A percentile compares a stretch with the other conserved stretches of the same genome.
Conservation (phyloP, 176 grass and related monocot species). For the Aegilops tauschii region DNA sequence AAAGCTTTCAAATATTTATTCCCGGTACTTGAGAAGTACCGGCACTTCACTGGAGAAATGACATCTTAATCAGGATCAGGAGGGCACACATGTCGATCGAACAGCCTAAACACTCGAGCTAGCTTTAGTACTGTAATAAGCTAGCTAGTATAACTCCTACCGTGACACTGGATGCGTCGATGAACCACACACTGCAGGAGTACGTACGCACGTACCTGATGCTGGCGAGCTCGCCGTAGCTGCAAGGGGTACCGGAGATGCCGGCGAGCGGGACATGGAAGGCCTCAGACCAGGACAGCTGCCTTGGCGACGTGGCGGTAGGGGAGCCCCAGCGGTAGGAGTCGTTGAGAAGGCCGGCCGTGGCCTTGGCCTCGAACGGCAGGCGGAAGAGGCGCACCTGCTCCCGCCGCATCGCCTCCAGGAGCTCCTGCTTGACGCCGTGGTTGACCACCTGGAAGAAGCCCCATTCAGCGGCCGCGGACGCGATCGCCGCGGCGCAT, state of each 20-base stretch:
- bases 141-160: not conserved
- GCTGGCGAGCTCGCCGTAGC: constrained; percentile 53
- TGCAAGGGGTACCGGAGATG: constrained; percentile 38
- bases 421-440: constrained; percentile 44
- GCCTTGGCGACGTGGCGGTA: constrained; percentile 41
- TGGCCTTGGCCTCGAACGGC: constrained; percentile 74
- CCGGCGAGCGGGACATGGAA: constrained; percentile 75
- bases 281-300: constrained; percentile 92
- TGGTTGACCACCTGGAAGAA: constrained; percentile 96
- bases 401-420: constrained; percentile 58
- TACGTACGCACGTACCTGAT: constrained; percentile 38
- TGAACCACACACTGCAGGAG: not conserved
- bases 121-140: not conserved
- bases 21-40: constrained; percentile 18
- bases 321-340: constrained; percentile 88
- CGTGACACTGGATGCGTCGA: not conserved
- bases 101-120: not conserved
- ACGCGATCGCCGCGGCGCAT: constrained; percentile 46
- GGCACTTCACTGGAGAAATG: not conserved
- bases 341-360: constrained; percentile 36
- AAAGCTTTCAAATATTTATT: constrained; percentile 1
- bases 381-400: constrained; percentile 61
- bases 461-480: constrained; percentile 71
- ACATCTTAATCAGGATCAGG: not conserved
- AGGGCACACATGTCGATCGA: not conserved